These are phyloP conservation scores for Neolentinus lepideus DNA, from an alignment of 1,284 basidiomycete species.

Conservation along the genomic window DNA sequence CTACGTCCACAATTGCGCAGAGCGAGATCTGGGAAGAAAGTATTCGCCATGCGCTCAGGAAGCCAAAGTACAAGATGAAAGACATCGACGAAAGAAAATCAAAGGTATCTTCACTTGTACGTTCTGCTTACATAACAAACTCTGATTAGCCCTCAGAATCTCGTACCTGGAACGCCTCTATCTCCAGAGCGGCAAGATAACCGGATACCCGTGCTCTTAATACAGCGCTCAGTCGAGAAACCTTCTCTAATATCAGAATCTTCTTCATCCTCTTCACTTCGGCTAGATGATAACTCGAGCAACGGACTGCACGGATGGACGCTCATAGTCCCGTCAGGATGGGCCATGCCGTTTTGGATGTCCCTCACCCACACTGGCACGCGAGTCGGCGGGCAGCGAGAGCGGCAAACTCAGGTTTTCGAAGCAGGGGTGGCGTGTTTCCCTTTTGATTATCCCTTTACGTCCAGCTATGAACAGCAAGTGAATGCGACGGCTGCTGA, in stretches of 20 bases:
- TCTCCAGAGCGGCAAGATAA: slow-evolving; percentile 65
- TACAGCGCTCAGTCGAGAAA: slow-evolving; percentile 68
- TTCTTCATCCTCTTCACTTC: slow-evolving; percentile 15
- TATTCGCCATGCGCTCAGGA: slow-evolving; percentile 41
- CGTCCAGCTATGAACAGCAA: slow-evolving; percentile 44
- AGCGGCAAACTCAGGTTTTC: slow-evolving; percentile 69
- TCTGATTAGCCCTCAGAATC: slow-evolving; percentile 35
- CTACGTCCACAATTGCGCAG: slow-evolving; percentile 50
- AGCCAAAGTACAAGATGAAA: slow-evolving; percentile 73
- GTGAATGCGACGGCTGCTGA: slow-evolving; percentile 38
- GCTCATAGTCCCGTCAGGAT: slow-evolving; percentile 76
- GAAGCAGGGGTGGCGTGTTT: slow-evolving; percentile 72
- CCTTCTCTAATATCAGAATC: slow-evolving; percentile 11
- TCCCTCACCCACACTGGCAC: slow-evolving; percentile 79
- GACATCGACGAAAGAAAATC: slow-evolving; percentile 77
- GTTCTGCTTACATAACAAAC: slow-evolving; percentile 2
- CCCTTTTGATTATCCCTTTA: slow-evolving; percentile 74
- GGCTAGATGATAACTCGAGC: slow-evolving; percentile 13
- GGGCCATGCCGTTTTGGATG: slow-evolving; percentile 82
- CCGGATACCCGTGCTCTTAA: slow-evolving; percentile 73
- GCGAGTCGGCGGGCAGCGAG: slow-evolving; percentile 74
- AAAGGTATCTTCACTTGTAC: slow-evolving; percentile 37
- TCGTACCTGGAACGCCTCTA: slow-evolving; percentile 71
- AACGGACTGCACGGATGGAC: slow-evolving; percentile 75
- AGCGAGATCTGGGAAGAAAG: slow-evolving; percentile 68